A percentile compares a stretch with the other conserved stretches of the same genome.
phyloP scores from a whole-genome alignment of 2,329 filamentous ascomycete genomes.

The Pseudogymnoascus sp. region DNA sequence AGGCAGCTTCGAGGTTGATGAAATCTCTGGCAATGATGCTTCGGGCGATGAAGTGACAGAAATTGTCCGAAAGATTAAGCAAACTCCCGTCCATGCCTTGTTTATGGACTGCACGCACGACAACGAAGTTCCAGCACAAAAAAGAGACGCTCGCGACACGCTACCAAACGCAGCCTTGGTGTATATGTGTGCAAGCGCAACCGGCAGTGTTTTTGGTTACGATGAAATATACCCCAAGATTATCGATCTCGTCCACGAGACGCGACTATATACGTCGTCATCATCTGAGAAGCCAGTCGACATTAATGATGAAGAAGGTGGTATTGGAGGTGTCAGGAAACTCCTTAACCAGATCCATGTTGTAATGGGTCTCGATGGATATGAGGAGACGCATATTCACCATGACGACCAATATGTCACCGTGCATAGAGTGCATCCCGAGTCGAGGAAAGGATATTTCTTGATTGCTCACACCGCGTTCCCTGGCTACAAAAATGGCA shows the following conservation, averaged over 20 bases:
- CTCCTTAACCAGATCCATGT: conserved; percentile 91
- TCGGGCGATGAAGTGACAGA: conserved; percentile 42
- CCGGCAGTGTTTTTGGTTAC: conserved; percentile 95
- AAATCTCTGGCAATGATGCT: conserved; percentile 60
- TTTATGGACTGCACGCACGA: conserved; percentile 99
- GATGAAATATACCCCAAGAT: conserved; percentile 93
- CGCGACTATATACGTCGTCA: conserved; percentile 70
- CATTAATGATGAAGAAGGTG: conserved; percentile 65
- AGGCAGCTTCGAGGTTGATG: conserved; percentile 93
- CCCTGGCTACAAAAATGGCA: conserved; percentile 79
- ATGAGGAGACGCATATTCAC: conserved; percentile 92
- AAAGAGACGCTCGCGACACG: conserved; percentile 88
- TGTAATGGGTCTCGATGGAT: conserved; percentile 90
- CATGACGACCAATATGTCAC: conserved; percentile 96
- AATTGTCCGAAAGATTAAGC: conserved; percentile 73
- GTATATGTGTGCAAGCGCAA: conserved; percentile 90
- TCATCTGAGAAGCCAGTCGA: conserved; percentile 62
- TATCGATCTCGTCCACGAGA: conserved; percentile 90
- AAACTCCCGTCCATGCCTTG: conserved; percentile 82
- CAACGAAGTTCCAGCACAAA: conserved; percentile 93
- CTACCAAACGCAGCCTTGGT: conserved; percentile 90
- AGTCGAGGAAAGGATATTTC: conserved; percentile 89
- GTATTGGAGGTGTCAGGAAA: conserved; percentile 87
- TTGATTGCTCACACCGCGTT: conserved; percentile 94
- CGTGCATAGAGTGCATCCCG: conserved; percentile 88